These are phyloP conservation scores for Capsicum chinense DNA, from an alignment of 257 asterid species.

Conservation along the genomic window DNA sequence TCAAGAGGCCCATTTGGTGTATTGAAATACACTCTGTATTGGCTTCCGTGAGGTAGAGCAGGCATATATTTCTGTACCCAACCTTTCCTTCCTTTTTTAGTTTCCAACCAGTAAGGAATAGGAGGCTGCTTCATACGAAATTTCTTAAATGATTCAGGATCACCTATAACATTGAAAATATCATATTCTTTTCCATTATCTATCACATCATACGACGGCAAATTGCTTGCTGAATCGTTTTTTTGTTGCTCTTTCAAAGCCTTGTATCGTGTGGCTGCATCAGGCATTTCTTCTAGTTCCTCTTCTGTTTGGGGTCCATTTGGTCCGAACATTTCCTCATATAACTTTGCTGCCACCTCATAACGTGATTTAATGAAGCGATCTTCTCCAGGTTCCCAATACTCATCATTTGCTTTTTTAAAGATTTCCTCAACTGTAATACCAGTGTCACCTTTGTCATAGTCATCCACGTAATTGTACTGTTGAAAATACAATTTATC, in stretches of 20 bases:
- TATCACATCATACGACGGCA: constrained; percentile 85
- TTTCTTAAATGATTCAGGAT: constrained; percentile 76
- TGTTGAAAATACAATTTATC: constrained; percentile 88
- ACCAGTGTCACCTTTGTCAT: constrained; percentile 93
- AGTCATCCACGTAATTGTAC: constrained; percentile 80
- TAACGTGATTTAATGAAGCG: constrained; percentile 68
- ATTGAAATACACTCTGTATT: constrained; percentile 83
- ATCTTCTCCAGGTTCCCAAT: constrained; percentile 99
- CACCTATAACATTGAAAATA: constrained; percentile 57
- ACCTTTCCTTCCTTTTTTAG: constrained; percentile 92
- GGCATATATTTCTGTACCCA: constrained; percentile 89
- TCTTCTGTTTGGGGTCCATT: constrained; percentile 97
- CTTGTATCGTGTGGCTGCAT: constrained; percentile 81
- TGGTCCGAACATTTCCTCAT: constrained; percentile 96
- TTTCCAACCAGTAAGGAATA: constrained; percentile 90
- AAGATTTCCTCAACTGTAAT: constrained; percentile 73
- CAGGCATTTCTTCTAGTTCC: constrained; percentile 83
- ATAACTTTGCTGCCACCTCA: constrained; percentile 80
- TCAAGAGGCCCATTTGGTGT: constrained; percentile 93
- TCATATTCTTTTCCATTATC: constrained; percentile 68
- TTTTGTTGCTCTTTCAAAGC: constrained; percentile 95
- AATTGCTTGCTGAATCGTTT: constrained; percentile 85
- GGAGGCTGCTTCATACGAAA: constrained; percentile 80
- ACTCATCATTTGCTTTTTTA: constrained; percentile 79
- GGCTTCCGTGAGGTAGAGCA: constrained; percentile 93